Evolutionary conservation across 192 early-diverging fungal genomes (phyloP).

Genomic region (Anaeromyces robustus): DNA sequence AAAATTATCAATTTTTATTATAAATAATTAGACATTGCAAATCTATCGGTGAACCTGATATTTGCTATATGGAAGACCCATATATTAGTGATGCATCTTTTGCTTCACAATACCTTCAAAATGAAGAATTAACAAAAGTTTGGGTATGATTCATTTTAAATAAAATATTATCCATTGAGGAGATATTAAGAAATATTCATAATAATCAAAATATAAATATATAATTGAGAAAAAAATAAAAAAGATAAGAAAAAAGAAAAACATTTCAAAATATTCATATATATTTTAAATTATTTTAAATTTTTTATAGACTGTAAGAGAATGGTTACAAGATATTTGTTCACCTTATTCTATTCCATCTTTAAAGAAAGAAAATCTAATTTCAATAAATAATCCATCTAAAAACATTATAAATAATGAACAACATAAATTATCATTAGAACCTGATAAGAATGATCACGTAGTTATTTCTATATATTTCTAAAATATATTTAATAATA

Average conservation of each 20-base stretch:
- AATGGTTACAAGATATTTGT: not conserved
- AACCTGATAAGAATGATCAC: not conserved
- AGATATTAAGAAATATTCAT: too few relatives aligned
- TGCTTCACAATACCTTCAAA: not conserved
- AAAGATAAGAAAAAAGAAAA: too few relatives aligned
- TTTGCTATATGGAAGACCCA: not conserved
- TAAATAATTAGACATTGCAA: not conserved
- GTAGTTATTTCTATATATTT: not conserved
- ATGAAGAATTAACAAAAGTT: not conserved
- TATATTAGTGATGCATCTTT: not conserved
- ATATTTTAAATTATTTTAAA: too few relatives aligned
- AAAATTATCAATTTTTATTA: too few relatives aligned
- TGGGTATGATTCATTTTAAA: not conserved
- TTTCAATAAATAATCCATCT: not conserved
- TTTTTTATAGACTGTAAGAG: not conserved
- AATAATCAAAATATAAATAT: too few relatives aligned
- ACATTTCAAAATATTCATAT: too few relatives aligned
- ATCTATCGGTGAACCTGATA: not conserved
- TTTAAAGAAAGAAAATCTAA: not conserved
- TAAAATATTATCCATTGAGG: too few relatives aligned
- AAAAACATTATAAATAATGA: not conserved
- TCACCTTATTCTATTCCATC: not conserved
- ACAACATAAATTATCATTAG: not conserved
- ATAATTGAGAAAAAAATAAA: too few relatives aligned
- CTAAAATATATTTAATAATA: too few relatives aligned